Base-by-base conservation (phyloP, 305 asterid genomes). In the Salvia sclarea region DNA sequence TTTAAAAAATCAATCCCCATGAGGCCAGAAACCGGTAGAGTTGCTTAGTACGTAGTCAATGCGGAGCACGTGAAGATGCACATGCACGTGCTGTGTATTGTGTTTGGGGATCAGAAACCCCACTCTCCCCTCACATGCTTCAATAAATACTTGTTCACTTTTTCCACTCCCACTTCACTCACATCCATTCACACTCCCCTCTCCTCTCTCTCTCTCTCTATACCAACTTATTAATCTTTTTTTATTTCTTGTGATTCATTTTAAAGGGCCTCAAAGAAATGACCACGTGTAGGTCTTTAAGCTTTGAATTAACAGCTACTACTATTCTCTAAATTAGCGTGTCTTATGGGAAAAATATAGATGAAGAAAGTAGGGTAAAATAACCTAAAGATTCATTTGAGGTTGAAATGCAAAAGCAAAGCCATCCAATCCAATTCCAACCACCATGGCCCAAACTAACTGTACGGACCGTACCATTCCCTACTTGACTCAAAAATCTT, bases 41-140 rank as follows among this genome's bases (percentile, higher is more conserved):
- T 61, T 52, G 65, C 54, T 48, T 57, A 41, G 62, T 22, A 37
- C 28, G 37, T 49, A 70, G n/a, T 52, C 66, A 60, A 53, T 66
- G 71, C 18, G 50, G 72, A 68, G 75, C 89, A 85, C 88, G 88
- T 85, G 95, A 81, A 21, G 55, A 3, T 58, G 85, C 88, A 87
- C 91, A 5, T 61, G 84, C 87, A 87, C 89, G 87, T 87, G 87
- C 80, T 60, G 82, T 48, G 66, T 81, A 77, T 73, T 85, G 78
- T 75, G 85, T 80, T 75, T 79, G 66, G 89, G 91, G 91, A 82
- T 85, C 86, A 85, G 74, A 71, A 78, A 37, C 56, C 70, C 65
- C 83, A 66, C 76, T 58, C 84, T 43, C 70, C 56, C 81, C 64
- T 75, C 95, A 87, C 95, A 81, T 85, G 91, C 81, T 64, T 71